These are phyloP conservation scores for Geoglossum glabrum DNA, from an alignment of 495 filamentous ascomycete genomes.

Conservation along the genomic window DNA sequence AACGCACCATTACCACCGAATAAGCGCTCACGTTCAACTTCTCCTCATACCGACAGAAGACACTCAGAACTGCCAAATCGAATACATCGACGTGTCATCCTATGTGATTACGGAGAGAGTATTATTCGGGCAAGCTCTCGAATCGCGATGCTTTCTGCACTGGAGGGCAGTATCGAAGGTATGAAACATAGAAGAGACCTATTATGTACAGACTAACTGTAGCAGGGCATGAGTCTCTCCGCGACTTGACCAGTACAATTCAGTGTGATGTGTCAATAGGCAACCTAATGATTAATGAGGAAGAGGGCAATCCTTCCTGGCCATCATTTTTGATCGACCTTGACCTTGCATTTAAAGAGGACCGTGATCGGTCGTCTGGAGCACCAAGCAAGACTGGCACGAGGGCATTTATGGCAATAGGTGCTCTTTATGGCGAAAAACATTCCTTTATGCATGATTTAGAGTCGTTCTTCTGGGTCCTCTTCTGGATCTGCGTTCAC, in stretches of 20 bases:
- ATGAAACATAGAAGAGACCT: background rate
- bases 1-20: constrained; percentile 12
- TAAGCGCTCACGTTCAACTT: constrained; percentile 13
- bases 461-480: no score
- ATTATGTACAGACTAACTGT: no score
- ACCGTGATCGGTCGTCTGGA: constrained; percentile 9
- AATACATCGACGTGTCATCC: constrained; percentile 23
- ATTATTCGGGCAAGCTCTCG: constrained; percentile 5
- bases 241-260: no score
- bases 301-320: constrained; percentile 15
- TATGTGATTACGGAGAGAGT: constrained; percentile 20
- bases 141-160: constrained; percentile 13
- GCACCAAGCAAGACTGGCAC: constrained; percentile 13
- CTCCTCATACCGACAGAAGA: background rate
- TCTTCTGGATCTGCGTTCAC: no score
- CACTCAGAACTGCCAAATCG: no score
- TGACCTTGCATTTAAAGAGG: constrained; percentile 16
- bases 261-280: constrained; percentile 20
- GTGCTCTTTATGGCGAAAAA: no score
- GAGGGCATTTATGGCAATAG: no score
- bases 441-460: no score
- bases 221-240: no score
- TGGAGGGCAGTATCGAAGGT: background rate
- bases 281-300: constrained; percentile 20
- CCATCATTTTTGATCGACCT: constrained; percentile 17